Evolutionary conservation across 2,329 filamentous ascomycete genomes (phyloP).

Genomic region (Penicillium sp.): DNA sequence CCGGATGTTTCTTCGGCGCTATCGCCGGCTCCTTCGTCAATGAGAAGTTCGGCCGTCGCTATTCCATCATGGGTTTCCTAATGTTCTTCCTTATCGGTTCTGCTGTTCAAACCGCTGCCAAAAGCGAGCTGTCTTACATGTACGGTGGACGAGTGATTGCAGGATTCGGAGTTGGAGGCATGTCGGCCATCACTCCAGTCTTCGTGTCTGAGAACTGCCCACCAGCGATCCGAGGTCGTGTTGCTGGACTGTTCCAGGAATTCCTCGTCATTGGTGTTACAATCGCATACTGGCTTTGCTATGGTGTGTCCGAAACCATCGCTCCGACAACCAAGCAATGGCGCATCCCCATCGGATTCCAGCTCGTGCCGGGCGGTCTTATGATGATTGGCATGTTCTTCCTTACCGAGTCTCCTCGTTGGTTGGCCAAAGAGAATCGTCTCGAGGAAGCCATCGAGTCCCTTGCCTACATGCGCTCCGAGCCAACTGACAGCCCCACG

Average conservation of each 20-base stretch:
- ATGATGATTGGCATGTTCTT: too few relatives aligned
- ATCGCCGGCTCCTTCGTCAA: slow-evolving; percentile 38
- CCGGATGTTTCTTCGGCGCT: slow-evolving; percentile 42
- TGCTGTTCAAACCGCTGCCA: slow-evolving; percentile 34
- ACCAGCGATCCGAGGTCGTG: slow-evolving; percentile 32
- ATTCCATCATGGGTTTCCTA: slow-evolving; percentile 37
- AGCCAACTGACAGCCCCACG: too few relatives aligned
- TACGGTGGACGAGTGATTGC: slow-evolving; percentile 41
- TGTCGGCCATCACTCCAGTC: slow-evolving; percentile 41
- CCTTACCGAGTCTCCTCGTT: too few relatives aligned
- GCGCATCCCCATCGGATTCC: too few relatives aligned
- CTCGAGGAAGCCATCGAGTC: too few relatives aligned
- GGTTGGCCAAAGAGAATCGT: too few relatives aligned
- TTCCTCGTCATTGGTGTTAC: slow-evolving; percentile 47
- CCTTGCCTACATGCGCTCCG: too few relatives aligned
- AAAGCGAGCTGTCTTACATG: slow-evolving; percentile 34
- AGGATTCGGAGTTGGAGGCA: slow-evolving; percentile 39
- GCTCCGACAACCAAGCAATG: too few relatives aligned
- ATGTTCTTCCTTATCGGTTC: slow-evolving; percentile 38
- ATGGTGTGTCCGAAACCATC: slow-evolving; percentile 48
- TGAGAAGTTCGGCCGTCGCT: slow-evolving; percentile 37
- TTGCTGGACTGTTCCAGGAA: slow-evolving; percentile 40
- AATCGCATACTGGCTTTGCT: slow-evolving; percentile 55
- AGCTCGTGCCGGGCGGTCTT: too few relatives aligned
- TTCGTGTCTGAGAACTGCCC: slow-evolving; percentile 37